A percentile compares a stretch with the other conserved stretches of the same genome.
These are phyloP conservation scores for Spergularia marina DNA, from an alignment of 148 eudicot genomes.

Conservation along the genomic window DNA sequence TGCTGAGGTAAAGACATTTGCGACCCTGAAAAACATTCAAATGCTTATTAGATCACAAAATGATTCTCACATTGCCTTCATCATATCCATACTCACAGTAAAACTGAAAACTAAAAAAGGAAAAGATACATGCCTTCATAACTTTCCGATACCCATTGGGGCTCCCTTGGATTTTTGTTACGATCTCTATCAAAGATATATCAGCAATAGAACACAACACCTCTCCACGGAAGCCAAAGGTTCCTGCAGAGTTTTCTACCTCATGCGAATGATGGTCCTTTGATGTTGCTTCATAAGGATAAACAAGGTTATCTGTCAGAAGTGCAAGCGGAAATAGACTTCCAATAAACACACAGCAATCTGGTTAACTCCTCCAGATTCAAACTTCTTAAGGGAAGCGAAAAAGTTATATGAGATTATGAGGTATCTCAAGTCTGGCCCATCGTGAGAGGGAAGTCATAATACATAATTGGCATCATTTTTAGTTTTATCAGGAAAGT, in stretches of 20 bases:
- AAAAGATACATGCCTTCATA: constrained; percentile 55
- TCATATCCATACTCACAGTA: not conserved
- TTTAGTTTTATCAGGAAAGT: not conserved
- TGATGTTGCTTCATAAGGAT: constrained; percentile 61
- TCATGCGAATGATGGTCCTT: constrained; percentile 40
- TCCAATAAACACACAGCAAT: not conserved
- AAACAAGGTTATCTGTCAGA: not conserved
- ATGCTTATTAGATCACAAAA: constrained; percentile 18
- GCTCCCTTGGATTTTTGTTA: constrained; percentile 79
- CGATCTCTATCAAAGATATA: constrained; percentile 71
- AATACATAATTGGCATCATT: not conserved
- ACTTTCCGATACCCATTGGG: constrained; percentile 92
- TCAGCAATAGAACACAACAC: constrained; percentile 85
- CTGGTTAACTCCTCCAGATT: not conserved
- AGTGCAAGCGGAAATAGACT: not conserved
- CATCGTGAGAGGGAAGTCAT: not conserved
- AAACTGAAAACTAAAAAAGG: constrained; percentile 4
- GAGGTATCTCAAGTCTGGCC: not conserved
- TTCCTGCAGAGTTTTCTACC: constrained; percentile 32
- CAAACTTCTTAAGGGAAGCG: not conserved
- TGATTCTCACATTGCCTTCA: constrained; percentile 8
- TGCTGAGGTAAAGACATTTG: constrained; percentile 76
- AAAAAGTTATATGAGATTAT: not conserved
- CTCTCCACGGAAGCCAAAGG: constrained; percentile 88
- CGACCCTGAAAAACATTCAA: constrained; percentile 51